Base-by-base conservation (phyloP, 371 early-diverging fungal species). In the Synchytrium microbalum region DNA sequence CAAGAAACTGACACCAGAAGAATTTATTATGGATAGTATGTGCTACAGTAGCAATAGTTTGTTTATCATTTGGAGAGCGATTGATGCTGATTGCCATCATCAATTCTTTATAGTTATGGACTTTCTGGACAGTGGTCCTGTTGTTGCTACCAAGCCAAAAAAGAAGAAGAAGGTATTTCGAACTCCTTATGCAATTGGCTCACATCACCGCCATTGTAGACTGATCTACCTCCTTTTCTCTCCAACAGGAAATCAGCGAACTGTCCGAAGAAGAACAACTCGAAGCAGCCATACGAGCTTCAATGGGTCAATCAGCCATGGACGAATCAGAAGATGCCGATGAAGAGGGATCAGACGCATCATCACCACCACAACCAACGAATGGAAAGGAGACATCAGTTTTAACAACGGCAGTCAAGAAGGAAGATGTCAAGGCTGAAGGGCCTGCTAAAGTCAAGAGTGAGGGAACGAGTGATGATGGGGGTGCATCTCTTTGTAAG, bases 261-360 rank as follows among this genome's bases (percentile, higher is more conserved):
- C 84, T 94, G 85, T 83, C 87, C 13, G 96, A 95, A 75, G 96
- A 93, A 32, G 95, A 95, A 64, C 91, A 91, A 65, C 70, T 93
- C 28, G 81, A 84, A 30, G 84, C 89, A 16, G 94, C 93, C 14
- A 83, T 94, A 63, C 83, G 80, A 32, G 91, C 90, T 1, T 78
- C 77, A 16, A 51, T 80, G 62, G 64, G 60, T 3, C 23, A 71
- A 61, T 52, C 66, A 13, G 64, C 16, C 3, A 26, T 25, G 1
- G 58, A 59, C 31, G 59, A 31, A 31, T 66, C 60, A 3, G 65
- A 58, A 13, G 59, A 60, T 31, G 67, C 13, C 2, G 60, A 32
- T 2, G 56, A 58, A 26, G 31, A 56, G 8, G 8, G 10, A 38
- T 10, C 46, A 10, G 46, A 19, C 5, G 5, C 19, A 10, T 10